A percentile compares a stretch with the other conserved stretches of the same genome.
Conservation (phyloP, 306 rosid genomes). For the Cucurbita argyrosperma region DNA sequence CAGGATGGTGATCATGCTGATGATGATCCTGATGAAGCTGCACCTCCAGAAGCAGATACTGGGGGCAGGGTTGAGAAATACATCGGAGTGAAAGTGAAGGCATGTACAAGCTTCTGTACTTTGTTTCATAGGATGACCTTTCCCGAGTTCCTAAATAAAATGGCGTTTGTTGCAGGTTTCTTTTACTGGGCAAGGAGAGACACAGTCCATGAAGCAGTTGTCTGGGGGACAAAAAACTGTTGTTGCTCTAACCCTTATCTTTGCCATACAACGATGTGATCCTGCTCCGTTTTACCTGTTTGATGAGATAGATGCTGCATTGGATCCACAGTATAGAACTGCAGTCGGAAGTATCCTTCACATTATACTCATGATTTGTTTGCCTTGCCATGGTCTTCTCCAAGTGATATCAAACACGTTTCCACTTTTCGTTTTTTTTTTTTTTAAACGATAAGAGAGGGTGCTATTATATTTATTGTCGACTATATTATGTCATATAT, state of each 20-base stretch:
- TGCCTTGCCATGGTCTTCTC: background rate
- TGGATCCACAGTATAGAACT: constrained; percentile 96
- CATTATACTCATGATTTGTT: background rate
- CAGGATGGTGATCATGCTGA: constrained; percentile 83
- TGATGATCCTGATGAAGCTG: constrained; percentile 77
- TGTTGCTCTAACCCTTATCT: constrained; percentile 91
- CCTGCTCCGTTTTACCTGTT: constrained; percentile 98
- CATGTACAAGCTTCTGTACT: constrained; percentile 13
- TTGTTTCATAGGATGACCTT: background rate
- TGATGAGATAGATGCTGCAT: constrained; percentile 94
- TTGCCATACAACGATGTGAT: constrained; percentile 98
- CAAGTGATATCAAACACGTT: background rate
- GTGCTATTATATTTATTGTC: background rate
- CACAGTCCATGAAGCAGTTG: constrained; percentile 96
- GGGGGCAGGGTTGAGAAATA: constrained; percentile 95
- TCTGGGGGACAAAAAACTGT: constrained; percentile 99
- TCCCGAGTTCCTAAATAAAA: background rate
- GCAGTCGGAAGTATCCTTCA: constrained; percentile 96
- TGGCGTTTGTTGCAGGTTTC: constrained; percentile 56
- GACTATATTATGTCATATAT: background rate
- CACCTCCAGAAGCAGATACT: constrained; percentile 61
- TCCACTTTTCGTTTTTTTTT: background rate
- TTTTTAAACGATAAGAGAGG: background rate
- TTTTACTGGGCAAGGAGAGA: constrained; percentile 95
- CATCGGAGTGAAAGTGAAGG: constrained; percentile 99